Conservation (phyloP, 495 filamentous ascomycete genomes). For the Chaetomium tenue region DNA sequence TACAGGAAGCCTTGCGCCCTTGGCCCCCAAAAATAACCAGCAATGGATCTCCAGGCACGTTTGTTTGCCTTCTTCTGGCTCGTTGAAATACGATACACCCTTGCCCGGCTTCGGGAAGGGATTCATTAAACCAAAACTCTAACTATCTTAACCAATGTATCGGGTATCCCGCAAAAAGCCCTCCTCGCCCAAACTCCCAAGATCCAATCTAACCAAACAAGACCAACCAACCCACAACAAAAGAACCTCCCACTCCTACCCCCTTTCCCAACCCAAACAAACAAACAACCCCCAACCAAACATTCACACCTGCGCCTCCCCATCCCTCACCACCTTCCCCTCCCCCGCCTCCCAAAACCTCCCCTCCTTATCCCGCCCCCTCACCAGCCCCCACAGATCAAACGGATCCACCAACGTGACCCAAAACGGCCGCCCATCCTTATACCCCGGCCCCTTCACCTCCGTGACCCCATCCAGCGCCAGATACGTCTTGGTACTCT, state of each 20-base stretch:
- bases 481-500: constrained; percentile 63
- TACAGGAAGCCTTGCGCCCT: not conserved
- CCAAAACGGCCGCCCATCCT: constrained; percentile 53
- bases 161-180: not conserved
- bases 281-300: not conserved
- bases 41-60: not conserved
- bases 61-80: not conserved
- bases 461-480: constrained; percentile 61
- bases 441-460: constrained; percentile 61
- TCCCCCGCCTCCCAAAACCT: constrained; percentile 55
- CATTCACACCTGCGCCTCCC: not conserved
- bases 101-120: no score
- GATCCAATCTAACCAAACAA: not conserved
- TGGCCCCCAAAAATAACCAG: not conserved
- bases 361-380: constrained; percentile 48
- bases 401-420: constrained; percentile 66
- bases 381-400: constrained; percentile 59
- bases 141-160: not conserved
- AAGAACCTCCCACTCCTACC: not conserved
- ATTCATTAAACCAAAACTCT: not conserved
- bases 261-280: not conserved
- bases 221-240: not conserved
- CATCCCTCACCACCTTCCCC: constrained; percentile 11
- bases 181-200: not conserved
- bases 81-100: not conserved